phyloP scores from a whole-genome alignment of 768 basidiomycete genomes.

The Termitomyces sp. region DNA sequence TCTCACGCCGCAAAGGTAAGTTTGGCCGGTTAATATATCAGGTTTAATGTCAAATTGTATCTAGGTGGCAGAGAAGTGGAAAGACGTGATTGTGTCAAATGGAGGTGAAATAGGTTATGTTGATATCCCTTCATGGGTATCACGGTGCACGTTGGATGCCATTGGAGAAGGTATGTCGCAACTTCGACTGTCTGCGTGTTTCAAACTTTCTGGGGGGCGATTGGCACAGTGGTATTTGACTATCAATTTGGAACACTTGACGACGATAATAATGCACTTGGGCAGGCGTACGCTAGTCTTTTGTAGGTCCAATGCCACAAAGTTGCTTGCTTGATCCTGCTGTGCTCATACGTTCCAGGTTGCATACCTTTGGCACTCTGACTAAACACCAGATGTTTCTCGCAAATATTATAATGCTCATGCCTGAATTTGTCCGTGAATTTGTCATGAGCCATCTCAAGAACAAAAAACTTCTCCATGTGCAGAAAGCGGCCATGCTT shows the following conservation, averaged over 20 bases:
- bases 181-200: background rate
- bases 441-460: slow-evolving; percentile 17
- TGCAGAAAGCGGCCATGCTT: slow-evolving; percentile 18
- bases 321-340: background rate
- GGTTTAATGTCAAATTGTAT: background rate
- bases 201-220: background rate
- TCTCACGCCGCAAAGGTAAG: slow-evolving; percentile 26
- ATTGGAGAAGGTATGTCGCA: slow-evolving; percentile 36
- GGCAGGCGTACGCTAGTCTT: slow-evolving; percentile 27
- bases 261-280: slow-evolving; percentile 28
- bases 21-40: background rate
- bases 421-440: background rate
- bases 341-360: background rate
- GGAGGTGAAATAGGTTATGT: slow-evolving; percentile 22
- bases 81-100: slow-evolving; percentile 24
- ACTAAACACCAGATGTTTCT: background rate
- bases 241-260: slow-evolving; percentile 38
- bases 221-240: slow-evolving; percentile 38
- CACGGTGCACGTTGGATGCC: slow-evolving; percentile 43
- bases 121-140: slow-evolving; percentile 31
- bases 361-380: background rate
- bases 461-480: slow-evolving; percentile 23
- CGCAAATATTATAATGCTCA: background rate
- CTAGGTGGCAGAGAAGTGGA: slow-evolving; percentile 34
- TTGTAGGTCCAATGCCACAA: background rate